Evolutionary conservation across 2,329 filamentous ascomycete species (phyloP), one percentile per base, ranked within the genome.

Genomic region (Trichoderma atroviride): DNA sequence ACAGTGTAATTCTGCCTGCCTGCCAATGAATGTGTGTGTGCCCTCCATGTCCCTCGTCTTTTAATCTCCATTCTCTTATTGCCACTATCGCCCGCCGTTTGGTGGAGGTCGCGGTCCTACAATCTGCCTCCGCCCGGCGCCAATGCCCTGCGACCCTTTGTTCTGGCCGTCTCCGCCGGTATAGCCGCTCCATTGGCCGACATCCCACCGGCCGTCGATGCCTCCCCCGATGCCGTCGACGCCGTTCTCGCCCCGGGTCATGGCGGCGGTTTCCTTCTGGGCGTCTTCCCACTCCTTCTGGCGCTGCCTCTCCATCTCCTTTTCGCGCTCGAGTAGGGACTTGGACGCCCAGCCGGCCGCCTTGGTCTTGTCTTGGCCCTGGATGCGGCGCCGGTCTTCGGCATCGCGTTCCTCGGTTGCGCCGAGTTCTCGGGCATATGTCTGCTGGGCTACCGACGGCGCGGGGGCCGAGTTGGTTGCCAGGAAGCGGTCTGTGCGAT

Each of bases 281-380:
- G 88, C 83, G 71, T 92, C 88, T 78, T 96, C 92, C 92, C 92
- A 94, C 77, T 94, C 92, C 68, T 85, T 86, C 80, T 94, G 92
- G 16, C 91, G 84, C 81, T 93, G 88, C 10, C 92, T 85, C 79
- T 94, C 92, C 77, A 91, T 84, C 78, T 94, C 91, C 90, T 94
- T 93, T 79, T 94, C 92, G 33, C 90, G 87, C 80, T 94, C 92
- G 1, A 94, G 85, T 11, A 94, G 83, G 0, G 89, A 91, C 81
- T 91, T 92, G 72, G 85, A 85, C 1, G 88, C 88, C 86, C 86
- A 88, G 0, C 87, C 88, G 33, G 83, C 86, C 1, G 88, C 86
- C 77, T 88, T 89, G 24, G 88, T 90, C 76, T 87, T 85, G 60
- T 81, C 79, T 75, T 91, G 89, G 13, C 86, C 83, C 64, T 87